These are phyloP conservation scores for Nidula niveotomentosa DNA, from an alignment of 1,284 basidiomycete genomes.

Conservation along the genomic window DNA sequence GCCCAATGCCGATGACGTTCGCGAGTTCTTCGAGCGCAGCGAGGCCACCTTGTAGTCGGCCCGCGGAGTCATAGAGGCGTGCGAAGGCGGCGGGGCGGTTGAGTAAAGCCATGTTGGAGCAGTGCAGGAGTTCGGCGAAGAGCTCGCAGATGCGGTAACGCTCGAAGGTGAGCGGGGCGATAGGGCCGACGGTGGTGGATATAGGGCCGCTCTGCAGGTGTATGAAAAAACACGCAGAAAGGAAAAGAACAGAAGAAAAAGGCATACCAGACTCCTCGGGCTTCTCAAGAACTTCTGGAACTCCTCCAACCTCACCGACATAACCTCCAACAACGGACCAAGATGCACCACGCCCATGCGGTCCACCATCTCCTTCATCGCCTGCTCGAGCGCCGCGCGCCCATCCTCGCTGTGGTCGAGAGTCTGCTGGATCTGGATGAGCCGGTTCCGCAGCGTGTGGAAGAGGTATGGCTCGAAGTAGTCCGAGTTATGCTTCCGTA, in stretches of 20 bases:
- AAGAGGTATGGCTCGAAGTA: constrained; percentile 99
- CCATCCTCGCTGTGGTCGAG: constrained; percentile 49
- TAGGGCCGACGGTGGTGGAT: constrained; percentile 68
- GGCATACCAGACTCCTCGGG: constrained; percentile 76
- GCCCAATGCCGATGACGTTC: constrained; percentile 67
- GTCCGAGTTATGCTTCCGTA: constrained; percentile 98
- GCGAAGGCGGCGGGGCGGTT: constrained; percentile 77
- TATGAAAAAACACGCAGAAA: constrained; percentile 4
- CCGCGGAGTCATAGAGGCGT: constrained; percentile 77
- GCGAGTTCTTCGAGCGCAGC: constrained; percentile 81
- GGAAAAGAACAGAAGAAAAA: constrained; percentile 1
- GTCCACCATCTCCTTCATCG: constrained; percentile 86
- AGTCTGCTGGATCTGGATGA: constrained; percentile 81
- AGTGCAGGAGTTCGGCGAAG: constrained; percentile 96
- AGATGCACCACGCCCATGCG: constrained; percentile 95
- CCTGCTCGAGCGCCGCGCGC: constrained; percentile 72
- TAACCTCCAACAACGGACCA: constrained; percentile 78
- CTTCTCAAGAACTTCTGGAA: constrained; percentile 73
- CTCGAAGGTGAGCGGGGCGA: constrained; percentile 89
- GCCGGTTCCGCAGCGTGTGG: constrained; percentile 88
- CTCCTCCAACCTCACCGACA: constrained; percentile 70
- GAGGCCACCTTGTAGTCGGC: constrained; percentile 80
- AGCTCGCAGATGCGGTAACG: constrained; percentile 97
- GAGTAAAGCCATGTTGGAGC: constrained; percentile 96
- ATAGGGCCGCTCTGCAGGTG: constrained; percentile 57